Conservation (phyloP, 805 yeast species). For the Yamadazyma nakazawae region DNA sequence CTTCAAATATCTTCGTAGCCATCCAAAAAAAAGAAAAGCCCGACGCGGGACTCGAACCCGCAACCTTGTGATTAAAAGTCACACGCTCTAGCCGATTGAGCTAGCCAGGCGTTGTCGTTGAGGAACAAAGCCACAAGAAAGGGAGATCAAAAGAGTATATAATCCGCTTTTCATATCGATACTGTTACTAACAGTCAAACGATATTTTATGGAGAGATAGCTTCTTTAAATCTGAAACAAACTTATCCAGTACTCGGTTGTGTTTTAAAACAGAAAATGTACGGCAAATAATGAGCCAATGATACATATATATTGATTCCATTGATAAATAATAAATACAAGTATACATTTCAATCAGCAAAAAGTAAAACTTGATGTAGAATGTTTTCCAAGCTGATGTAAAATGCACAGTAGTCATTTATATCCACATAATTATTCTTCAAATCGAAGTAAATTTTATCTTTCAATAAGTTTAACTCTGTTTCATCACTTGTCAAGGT, state of each 20-base stretch:
- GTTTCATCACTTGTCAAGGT: constrained; percentile 9
- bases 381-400: constrained; percentile 38
- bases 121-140: background rate
- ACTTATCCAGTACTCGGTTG: no score
- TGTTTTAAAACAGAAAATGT: no score
- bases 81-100: constrained; percentile 21
- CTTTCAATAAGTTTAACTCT: constrained; percentile 33
- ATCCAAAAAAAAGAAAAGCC: constrained; percentile 8
- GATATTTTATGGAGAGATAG: no score
- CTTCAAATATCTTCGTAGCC: background rate
- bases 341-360: background rate
- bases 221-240: no score
- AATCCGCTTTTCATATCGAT: no score
- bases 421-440: constrained; percentile 42
- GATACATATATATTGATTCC: background rate
- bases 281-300: no score
- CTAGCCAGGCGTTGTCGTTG: constrained; percentile 16
- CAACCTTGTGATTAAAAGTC: constrained; percentile 18
- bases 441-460: constrained; percentile 39
- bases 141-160: no score
- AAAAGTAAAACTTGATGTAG: constrained; percentile 32
- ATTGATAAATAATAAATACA: no score
- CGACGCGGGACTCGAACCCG: constrained; percentile 22
- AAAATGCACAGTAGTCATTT: constrained; percentile 44
- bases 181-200: no score